These are phyloP conservation scores for Tolypocladium inflatum DNA, from an alignment of 2,329 filamentous ascomycete genomes.

Conservation along the genomic window DNA sequence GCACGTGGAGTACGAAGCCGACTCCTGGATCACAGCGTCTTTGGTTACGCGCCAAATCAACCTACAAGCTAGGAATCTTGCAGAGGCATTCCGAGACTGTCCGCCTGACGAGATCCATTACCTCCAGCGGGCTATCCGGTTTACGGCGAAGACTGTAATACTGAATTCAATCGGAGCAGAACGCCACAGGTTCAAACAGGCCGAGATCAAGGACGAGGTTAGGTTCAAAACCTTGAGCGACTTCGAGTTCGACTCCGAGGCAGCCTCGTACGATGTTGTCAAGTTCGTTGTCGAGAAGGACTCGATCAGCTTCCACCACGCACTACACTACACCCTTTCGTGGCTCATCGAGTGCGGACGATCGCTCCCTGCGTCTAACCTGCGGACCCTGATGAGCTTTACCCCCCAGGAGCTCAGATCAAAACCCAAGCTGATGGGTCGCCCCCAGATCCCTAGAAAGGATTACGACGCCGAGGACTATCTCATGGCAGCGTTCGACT, in stretches of 20 bases:
- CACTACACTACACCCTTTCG: constrained; percentile 88
- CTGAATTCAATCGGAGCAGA: constrained; percentile 86
- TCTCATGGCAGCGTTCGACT: constrained; percentile 82
- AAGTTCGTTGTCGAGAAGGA: constrained; percentile 83
- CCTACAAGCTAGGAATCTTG: constrained; percentile 77
- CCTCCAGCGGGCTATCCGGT: constrained; percentile 62
- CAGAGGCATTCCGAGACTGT: constrained; percentile 71
- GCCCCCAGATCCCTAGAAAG: constrained; percentile 44
- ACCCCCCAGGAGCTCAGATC: constrained; percentile 60
- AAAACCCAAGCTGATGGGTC: constrained; percentile 52
- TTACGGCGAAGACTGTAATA: constrained; percentile 74
- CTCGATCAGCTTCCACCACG: constrained; percentile 94
- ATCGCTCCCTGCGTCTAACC: constrained; percentile 55
- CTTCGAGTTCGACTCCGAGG: constrained; percentile 66
- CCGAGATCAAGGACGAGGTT: constrained; percentile 80
- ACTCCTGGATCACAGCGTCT: constrained; percentile 95
- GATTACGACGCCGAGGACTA: constrained; percentile 64
- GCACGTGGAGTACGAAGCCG: constrained; percentile 96
- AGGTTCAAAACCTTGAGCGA: constrained; percentile 69
- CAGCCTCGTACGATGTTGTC: constrained; percentile 57
- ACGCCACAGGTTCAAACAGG: constrained; percentile 70
- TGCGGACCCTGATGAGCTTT: constrained; percentile 63
- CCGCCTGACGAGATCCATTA: constrained; percentile 54
- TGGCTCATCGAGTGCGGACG: constrained; percentile 91
- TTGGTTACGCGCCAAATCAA: constrained; percentile 94